These are phyloP conservation scores for Termitomyces sp. DNA, from an alignment of 768 basidiomycete genomes.

Conservation along the genomic window DNA sequence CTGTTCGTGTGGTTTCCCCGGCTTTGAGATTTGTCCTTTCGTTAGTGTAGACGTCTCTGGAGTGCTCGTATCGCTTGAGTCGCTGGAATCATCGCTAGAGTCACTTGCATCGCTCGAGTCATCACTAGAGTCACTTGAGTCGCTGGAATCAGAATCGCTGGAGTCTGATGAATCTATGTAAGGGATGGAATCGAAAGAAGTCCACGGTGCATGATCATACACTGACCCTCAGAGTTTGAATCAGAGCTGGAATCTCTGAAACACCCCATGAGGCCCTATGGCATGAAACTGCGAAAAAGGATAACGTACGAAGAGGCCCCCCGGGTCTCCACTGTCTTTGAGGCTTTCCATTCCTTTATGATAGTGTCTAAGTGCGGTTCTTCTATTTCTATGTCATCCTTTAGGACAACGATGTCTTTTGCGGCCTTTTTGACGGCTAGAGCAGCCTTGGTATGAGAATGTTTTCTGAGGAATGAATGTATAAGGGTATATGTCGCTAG, in stretches of 20 bases:
- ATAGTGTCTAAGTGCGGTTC: constrained; percentile 62
- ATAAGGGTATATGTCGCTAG: constrained; percentile 75
- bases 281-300: constrained; percentile 2
- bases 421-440: constrained; percentile 71
- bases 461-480: constrained; percentile 64
- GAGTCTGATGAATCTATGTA: constrained; percentile 6
- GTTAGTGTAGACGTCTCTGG: constrained; percentile 3
- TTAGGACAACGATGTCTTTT: constrained; percentile 53
- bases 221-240: constrained; percentile 21
- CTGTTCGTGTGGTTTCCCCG: constrained; percentile 3
- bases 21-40: constrained; percentile 4
- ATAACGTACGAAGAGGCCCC: constrained; percentile 14
- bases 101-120: constrained; percentile 11
- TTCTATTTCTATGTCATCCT: constrained; percentile 42
- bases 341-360: constrained; percentile 56
- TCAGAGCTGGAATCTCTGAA: constrained; percentile 10
- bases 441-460: constrained; percentile 65
- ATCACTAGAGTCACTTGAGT: constrained; percentile 19
- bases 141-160: constrained; percentile 20
- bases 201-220: not conserved
- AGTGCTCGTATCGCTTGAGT: constrained; percentile 24
- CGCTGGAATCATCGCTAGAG: constrained; percentile 23
- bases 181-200: not conserved
- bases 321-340: constrained; percentile 19
- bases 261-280: constrained; percentile 2